Evolutionary conservation across 176 grass and related monocot genomes (phyloP).

Genomic region (barley (Hordeum vulgare)): DNA sequence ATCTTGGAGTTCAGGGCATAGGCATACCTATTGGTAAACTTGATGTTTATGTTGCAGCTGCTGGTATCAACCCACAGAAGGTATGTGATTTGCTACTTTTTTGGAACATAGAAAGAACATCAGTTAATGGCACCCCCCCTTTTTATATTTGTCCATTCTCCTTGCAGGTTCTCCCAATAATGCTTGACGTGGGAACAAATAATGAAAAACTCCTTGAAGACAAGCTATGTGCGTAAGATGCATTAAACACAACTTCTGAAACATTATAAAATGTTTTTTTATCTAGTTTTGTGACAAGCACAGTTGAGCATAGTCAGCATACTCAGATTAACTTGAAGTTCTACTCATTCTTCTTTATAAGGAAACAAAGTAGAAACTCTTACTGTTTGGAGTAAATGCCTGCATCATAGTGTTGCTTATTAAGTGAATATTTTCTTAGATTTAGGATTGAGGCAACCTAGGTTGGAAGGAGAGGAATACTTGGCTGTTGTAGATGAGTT

Average conservation of each 20-base stretch:
- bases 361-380: background rate
- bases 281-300: background rate
- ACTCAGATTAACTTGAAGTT: background rate
- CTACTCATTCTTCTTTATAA: constrained; percentile 1
- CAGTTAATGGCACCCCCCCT: background rate
- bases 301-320: constrained; percentile 14
- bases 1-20: constrained; percentile 99
- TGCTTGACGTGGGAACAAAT: constrained; percentile 96
- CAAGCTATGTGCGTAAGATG: constrained; percentile 90
- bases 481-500: constrained; percentile 94
- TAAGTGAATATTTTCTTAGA: constrained; percentile 50
- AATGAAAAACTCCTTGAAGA: constrained; percentile 89
- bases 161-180: constrained; percentile 84
- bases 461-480: constrained; percentile 95
- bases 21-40: constrained; percentile 99
- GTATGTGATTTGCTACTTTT: constrained; percentile 24
- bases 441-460: constrained; percentile 89
- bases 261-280: background rate
- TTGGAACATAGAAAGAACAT: background rate
- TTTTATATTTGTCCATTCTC: background rate
- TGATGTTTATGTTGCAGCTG: constrained; percentile 96
- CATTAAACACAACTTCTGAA: constrained; percentile 14
- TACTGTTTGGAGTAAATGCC: background rate
- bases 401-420: constrained; percentile 3
- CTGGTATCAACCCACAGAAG: constrained; percentile 94